These are phyloP conservation scores for Penicillium sp. DNA, from an alignment of 2,329 filamentous ascomycete species.

Conservation along the genomic window DNA sequence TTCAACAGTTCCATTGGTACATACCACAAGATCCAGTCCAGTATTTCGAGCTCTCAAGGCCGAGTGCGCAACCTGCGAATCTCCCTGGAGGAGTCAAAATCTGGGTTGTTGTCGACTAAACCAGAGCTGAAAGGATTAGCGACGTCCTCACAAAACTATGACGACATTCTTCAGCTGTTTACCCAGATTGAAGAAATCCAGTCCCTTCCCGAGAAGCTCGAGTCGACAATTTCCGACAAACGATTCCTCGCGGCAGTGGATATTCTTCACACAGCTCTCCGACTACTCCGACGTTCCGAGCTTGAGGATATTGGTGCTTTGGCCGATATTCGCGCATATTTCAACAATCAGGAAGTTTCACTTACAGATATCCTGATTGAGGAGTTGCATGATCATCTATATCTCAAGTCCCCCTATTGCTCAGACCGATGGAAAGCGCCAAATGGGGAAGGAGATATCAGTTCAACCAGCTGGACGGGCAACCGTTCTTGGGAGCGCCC, in stretches of 20 bases:
- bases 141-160: conserved; percentile 80
- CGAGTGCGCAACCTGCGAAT: conserved; percentile 77
- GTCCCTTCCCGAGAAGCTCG: conserved; percentile 82
- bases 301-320: conserved; percentile 87
- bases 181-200: conserved; percentile 83
- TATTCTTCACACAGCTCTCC: conserved; percentile 78
- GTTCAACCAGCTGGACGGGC: conserved; percentile 24
- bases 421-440: conserved; percentile 91
- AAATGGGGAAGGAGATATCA: conserved; percentile 32
- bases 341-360: conserved; percentile 86
- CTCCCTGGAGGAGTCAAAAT: conserved; percentile 73
- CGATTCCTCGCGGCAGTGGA: conserved; percentile 89
- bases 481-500: conserved; percentile 48
- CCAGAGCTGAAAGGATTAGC: conserved; percentile 89
- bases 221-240: conserved; percentile 93
- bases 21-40: conserved; percentile 96
- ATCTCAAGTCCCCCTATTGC: conserved; percentile 95
- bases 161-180: conserved; percentile 78
- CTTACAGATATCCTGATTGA: conserved; percentile 95
- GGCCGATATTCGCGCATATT: conserved; percentile 76
- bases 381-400: conserved; percentile 93
- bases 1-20: conserved; percentile 99
- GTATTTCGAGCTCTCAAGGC: conserved; percentile 81
- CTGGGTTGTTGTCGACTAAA: conserved; percentile 75
- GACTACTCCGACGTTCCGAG: conserved; percentile 77